Base-by-base conservation (phyloP, 106 monocot genomes). In the Dendrobium catenatum region DNA sequence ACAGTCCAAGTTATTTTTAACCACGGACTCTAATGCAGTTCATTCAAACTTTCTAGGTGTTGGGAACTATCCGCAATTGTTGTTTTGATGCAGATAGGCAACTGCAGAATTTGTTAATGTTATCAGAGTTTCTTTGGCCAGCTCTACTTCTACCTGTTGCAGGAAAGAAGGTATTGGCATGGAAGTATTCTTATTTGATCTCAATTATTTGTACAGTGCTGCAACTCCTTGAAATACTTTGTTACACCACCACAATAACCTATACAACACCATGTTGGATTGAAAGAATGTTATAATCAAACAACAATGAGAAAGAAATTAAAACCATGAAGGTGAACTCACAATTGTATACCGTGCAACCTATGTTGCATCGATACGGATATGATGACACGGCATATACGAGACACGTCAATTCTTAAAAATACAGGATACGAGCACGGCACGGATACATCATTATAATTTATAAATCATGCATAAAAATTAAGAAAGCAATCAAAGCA, bases 41-140 rank as follows among this genome's bases (percentile, higher is more conserved):
- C 27, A 27, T 47, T 47, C 22, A 76, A 76, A 77, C 43, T 76
- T 44, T 82, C 18, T 78, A 99, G 95, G 91, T 95, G 16, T 87
- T 83, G 42, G 93, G 99, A 85, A 91, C 93, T 9, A 83, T 99
- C 44, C 88, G 90, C 7, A 99, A 99, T 89, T 99, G 99, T 85
- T 99, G 95, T 84, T 99, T 99, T 85, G 99, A 95, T 82, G 99
- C 93, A 49, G 99, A 95, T 80, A 91, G 86, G 81, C 90, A 93
- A 77, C 55, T 99, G 56, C 86, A 88, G 13, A 91, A 93, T 88
- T 79, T 99, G 85, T 91, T 99, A 80, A 73, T 85, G 47, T 55
- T 95, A 80, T 88, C 99, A 75, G 99, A 99, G 84, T 99, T 90
- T 88, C 91, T 99, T 82, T 99, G 99, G 99, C 99, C 99, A 20